Percentiles rank a stretch among this genome's conserved stretches.
Evolutionary conservation across 495 filamentous ascomycete genomes (phyloP).

Genomic region (Letharia columbiana): DNA sequence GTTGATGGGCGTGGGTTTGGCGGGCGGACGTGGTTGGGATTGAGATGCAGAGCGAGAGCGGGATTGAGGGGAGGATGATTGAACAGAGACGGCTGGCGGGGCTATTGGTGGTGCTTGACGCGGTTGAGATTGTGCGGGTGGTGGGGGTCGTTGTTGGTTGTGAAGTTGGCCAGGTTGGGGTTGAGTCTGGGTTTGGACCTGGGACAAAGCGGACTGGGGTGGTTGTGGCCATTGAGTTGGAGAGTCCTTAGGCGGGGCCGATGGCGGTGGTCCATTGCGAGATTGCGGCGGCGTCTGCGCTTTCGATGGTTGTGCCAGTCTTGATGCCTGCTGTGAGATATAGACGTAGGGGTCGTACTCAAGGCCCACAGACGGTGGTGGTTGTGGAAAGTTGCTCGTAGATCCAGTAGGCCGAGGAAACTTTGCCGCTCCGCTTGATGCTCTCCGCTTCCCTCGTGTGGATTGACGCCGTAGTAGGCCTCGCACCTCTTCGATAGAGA

Average conservation of each 20-base stretch:
- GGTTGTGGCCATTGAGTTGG: constrained; percentile 1
- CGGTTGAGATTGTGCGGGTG: constrained; percentile 7
- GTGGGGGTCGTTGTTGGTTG: constrained; percentile 9
- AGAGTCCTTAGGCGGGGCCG: constrained; percentile 18
- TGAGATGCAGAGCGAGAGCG: constrained; percentile 1
- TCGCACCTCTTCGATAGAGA: constrained; percentile 32
- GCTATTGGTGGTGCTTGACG: constrained; percentile 12
- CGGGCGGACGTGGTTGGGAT: not conserved
- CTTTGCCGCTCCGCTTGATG: constrained; percentile 17
- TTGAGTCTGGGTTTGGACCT: constrained; percentile 6
- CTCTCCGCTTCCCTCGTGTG: constrained; percentile 33
- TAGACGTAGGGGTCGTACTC: constrained; percentile 20
- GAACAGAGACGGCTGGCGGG: constrained; percentile 3
- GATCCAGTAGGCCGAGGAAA: not conserved
- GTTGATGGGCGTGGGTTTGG: constrained; percentile 2
- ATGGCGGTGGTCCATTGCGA: constrained; percentile 7
- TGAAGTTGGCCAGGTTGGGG: constrained; percentile 7
- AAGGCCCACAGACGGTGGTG: constrained; percentile 13
- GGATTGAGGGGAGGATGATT: not conserved
- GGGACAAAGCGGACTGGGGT: not conserved
- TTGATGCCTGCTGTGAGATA: not conserved
- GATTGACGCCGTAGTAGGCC: constrained; percentile 32
- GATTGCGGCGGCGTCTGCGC: not conserved
- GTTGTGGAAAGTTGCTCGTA: not conserved
- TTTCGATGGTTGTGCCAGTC: not conserved